Conservation (phyloP, 768 basidiomycete genomes). For the Mrakia gelida region DNA sequence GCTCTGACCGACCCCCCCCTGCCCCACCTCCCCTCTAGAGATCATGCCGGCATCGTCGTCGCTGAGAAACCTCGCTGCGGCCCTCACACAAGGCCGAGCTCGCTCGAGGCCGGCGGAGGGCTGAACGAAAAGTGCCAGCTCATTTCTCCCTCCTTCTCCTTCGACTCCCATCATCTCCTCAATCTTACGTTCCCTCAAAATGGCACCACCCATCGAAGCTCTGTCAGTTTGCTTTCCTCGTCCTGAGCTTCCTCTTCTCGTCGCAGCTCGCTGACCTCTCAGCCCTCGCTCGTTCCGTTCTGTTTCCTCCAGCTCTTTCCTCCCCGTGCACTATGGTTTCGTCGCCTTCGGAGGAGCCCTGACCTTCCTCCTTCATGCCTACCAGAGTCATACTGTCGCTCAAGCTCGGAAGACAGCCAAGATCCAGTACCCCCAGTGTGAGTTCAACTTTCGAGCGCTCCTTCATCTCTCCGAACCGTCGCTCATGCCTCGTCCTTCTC, state of each 20-base stretch:
- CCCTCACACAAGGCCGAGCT: no score
- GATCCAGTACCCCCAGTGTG: background rate
- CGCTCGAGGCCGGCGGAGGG: no score
- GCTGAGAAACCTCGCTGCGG: no score
- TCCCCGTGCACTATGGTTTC: constrained; percentile 20
- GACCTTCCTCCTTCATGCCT: constrained; percentile 5
- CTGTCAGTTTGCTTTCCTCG: no score
- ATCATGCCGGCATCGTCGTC: no score
- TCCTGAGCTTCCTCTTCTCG: no score
- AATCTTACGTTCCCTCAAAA: background rate
- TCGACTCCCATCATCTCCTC: background rate
- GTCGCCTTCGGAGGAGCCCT: constrained; percentile 5
- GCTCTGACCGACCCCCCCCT: no score
- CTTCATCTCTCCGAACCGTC: background rate
- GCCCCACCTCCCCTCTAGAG: no score
- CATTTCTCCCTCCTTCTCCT: background rate
- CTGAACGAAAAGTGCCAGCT: no score
- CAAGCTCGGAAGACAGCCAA: background rate
- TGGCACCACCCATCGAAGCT: no score
- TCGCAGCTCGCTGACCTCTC: no score
- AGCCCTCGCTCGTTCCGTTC: no score
- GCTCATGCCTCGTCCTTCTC: background rate
- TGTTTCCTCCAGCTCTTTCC: background rate
- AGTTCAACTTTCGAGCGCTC: background rate
- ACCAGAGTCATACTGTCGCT: background rate